Evolutionary conservation across 2,329 filamentous ascomycete species (phyloP).

Genomic region (Macrophomina phaseolina): DNA sequence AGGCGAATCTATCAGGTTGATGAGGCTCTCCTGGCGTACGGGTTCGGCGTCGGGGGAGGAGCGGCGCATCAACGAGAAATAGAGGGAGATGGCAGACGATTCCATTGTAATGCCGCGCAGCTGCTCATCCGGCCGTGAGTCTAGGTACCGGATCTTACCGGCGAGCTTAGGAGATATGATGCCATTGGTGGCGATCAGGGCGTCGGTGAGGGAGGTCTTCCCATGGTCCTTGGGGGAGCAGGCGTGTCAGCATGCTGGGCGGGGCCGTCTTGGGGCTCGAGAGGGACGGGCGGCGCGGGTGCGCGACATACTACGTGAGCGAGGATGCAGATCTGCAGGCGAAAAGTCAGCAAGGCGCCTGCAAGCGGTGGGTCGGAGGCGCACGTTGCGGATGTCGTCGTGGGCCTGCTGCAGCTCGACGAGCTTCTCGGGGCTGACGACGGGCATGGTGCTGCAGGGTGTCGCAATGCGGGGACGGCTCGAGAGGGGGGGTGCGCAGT

Average conservation of each 20-base stretch:
- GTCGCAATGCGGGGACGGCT: not conserved
- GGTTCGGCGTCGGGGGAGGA: conserved; percentile 70
- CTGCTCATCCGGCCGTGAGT: conserved; percentile 95
- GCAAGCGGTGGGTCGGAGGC: conserved; percentile 35
- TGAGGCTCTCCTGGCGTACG: conserved; percentile 84
- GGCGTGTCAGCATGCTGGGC: conserved; percentile 26
- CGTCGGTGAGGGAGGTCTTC: conserved; percentile 96
- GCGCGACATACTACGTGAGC: conserved; percentile 74
- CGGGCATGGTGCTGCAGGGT: conserved; percentile 72
- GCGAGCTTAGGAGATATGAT: conserved; percentile 98
- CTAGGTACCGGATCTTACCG: conserved; percentile 96
- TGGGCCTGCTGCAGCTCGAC: conserved; percentile 86
- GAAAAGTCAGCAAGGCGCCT: conserved; percentile 16
- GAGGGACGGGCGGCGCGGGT: not conserved
- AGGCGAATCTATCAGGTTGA: conserved; percentile 97
- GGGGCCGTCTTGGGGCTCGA: conserved; percentile 3
- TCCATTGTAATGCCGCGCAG: conserved; percentile 99
- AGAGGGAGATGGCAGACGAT: conserved; percentile 95
- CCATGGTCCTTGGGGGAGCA: conserved; percentile 75
- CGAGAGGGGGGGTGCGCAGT: not conserved
- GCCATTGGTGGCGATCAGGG: conserved; percentile 95
- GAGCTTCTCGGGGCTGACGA: conserved; percentile 89
- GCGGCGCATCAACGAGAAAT: conserved; percentile 88
- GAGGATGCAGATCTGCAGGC: conserved; percentile 84
- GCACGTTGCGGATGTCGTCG: conserved; percentile 89